Base-by-base conservation (phyloP, 805 yeast species). In the Schizosaccharomyces pombe region DNA sequence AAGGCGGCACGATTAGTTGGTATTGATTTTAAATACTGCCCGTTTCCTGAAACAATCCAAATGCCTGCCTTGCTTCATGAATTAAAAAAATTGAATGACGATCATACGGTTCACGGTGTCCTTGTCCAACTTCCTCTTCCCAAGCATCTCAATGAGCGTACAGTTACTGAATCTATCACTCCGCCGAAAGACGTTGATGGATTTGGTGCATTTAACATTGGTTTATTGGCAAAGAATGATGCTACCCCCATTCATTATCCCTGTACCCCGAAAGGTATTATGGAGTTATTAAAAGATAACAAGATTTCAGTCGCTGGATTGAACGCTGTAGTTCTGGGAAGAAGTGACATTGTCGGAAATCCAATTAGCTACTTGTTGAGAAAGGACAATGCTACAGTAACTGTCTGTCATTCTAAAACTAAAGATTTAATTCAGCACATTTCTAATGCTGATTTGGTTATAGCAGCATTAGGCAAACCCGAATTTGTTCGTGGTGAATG, bases 291-390 rank as follows among this genome's bases (percentile, higher is more conserved):
- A 62, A 76, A 81, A 61, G 73, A 79, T 58, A 75, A 84, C 52
- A 78, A 80, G 6, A 76, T 85, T 29, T 68, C 70, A 32, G 69
- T 86, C 56, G 66, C 75, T 16, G 96, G 96, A 56, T 76, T 83
- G 61, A 75, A 75, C 58, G 94, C 93, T 16, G 94, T 87, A 56
- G 96, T 89, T 24, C 71, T 91, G 57, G 97, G 98, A 55, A 77
- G 97, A 65, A 83, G 94, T 19, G 96, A 91, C 64, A 89, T 89
- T 61, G 98, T 89, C 40, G 98, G 98, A 56, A 79, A 82, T 53
- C 98, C 98, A 34, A 86, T 87, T 9, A 83, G 95, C 3, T 78
- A 84, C 58, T 71, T 89, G 65, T 75, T 89, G 63, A 79, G 81
- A 61, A 77, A 81, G 57, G 76, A 74, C 56, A 85, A 87, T 63